phyloP scores from a whole-genome alignment of 2,329 filamentous ascomycete species.

The Epichloe hybrida region DNA sequence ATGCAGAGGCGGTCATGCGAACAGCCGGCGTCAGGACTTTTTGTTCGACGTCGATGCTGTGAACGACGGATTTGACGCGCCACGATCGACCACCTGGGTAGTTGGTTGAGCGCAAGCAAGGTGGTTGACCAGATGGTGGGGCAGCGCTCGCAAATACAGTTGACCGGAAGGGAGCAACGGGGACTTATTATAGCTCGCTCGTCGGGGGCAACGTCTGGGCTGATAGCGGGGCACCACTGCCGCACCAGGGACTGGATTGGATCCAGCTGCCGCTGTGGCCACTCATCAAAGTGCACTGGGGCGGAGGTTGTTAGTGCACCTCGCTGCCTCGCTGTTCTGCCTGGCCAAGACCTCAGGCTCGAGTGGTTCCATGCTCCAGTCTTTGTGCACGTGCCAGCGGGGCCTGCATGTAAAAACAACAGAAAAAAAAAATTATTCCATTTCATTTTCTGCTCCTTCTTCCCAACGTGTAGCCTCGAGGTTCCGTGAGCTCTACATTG shows the following conservation, averaged over 20 bases:
- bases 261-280: no score
- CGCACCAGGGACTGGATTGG: no score
- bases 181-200: neutral
- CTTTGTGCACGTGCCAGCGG: neutral
- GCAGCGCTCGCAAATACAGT: neutral
- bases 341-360: no score
- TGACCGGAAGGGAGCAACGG: neutral
- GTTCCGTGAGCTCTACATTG: neutral
- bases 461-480: neutral
- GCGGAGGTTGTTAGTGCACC: no score
- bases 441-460: no score
- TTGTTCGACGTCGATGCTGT: neutral
- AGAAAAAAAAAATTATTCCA: neutral
- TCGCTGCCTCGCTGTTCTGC: no score
- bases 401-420: neutral
- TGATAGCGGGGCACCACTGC: no score
- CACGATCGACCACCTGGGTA: neutral
- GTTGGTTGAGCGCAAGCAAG: neutral
- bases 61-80: neutral
- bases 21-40: neutral
- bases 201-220: no score
- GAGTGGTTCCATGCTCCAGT: neutral
- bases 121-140: neutral
- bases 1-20: neutral
- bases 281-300: no score